Base-by-base conservation (phyloP, 495 filamentous ascomycete species). In the Hypoxylon lienhwacheense region DNA sequence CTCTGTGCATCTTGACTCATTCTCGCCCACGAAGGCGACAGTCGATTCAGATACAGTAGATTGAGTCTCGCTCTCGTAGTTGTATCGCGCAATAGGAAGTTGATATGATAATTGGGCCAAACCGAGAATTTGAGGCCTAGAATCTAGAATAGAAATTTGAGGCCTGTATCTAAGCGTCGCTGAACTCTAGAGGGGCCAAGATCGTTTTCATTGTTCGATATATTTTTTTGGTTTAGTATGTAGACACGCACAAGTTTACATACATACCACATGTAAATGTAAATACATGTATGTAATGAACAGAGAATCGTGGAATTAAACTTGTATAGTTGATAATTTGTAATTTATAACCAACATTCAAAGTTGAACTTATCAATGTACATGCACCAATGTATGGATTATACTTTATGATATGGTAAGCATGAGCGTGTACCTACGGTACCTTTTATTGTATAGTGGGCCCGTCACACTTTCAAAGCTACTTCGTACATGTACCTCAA, bases 1-100 rank as follows among this genome's bases (percentile, higher is more conserved):
- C 37, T 64, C 43, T 69, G 70, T 25, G 66, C 73, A 76, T 76
- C 73, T 62, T 65, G 68, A 59, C 66, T 73, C 74, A 77, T 76
- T 31, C 51, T 76, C 66, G 60, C 63, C 66, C 47, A 49, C 33
- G 32, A 48, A 55, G 50, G 63, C 63, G 66, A 55, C 45, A 37
- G 47, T 28, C 24, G 24, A 19, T 40, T 29, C 42, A 32, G 37
- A 21, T 24, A 21, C 39, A 21, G 16, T 29, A 48, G 31, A 33
- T 11, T n/a, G 16, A 41, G 31, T 20, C 41, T 43, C 4, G 16
- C 16, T 7, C 6, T 40, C 31, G 45, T 19, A 4, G 39, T 44
- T n/a, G 32, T 45, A 11, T 32, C 26, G 45, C 42, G 41, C 33
- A 20, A 19, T 48, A 35, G 32, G 15, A 44, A 20, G 25, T 42